A percentile compares a stretch with the other conserved stretches of the same genome.
Conservation (phyloP, 768 basidiomycete genomes). For the Rossbeevera mucosa region DNA sequence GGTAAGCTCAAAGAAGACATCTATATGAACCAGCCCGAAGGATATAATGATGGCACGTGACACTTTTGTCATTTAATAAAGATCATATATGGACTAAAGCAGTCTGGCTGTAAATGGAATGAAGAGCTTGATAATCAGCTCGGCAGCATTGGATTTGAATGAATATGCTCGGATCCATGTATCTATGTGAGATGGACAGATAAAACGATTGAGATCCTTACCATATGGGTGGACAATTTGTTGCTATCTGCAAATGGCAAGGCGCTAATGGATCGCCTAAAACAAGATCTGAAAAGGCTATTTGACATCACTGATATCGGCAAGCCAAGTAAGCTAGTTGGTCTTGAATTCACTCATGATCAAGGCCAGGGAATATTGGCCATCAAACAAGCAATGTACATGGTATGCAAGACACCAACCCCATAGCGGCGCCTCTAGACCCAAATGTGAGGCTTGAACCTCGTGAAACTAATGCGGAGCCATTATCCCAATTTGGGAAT, state of each 20-base stretch:
- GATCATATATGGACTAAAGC: not conserved
- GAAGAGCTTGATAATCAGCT: not conserved
- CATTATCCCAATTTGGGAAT: not conserved
- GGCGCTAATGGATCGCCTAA: not conserved
- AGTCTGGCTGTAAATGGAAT: not conserved
- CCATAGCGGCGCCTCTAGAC: not conserved
- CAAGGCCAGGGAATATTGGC: not conserved
- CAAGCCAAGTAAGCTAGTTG: slow-evolving; percentile 20
- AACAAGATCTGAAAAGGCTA: not conserved
- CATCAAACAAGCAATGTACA: not conserved
- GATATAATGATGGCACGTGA: not conserved
- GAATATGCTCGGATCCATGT: not conserved
- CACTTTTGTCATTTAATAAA: not conserved
- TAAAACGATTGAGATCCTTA: slow-evolving; percentile 11
- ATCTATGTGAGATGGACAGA: not conserved
- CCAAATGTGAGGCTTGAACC: not conserved
- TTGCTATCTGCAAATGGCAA: not conserved
- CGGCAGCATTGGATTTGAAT: not conserved
- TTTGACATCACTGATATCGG: slow-evolving; percentile 13
- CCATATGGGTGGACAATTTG: slow-evolving; percentile 16
- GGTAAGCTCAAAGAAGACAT: not conserved
- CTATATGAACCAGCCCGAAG: not conserved
- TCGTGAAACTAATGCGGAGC: not conserved
- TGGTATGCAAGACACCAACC: not conserved
- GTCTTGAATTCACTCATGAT: slow-evolving; percentile 2